Percentiles rank a stretch among this genome's conserved stretches.
phyloP scores from a whole-genome alignment of 805 yeast species.

The Jamesozyma jinghongensis region DNA sequence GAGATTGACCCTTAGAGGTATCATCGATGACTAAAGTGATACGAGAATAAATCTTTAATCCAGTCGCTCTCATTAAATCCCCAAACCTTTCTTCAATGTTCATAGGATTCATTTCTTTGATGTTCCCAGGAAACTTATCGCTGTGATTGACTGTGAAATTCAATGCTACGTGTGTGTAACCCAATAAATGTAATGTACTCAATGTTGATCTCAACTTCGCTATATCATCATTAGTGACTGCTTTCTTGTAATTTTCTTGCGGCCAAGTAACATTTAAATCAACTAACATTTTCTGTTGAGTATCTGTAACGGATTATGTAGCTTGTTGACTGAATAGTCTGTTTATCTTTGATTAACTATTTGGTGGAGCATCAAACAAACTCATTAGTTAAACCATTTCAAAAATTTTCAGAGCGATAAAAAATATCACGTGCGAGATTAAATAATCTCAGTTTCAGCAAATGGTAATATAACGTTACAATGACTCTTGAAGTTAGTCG shows the following conservation, averaged over 20 bases:
- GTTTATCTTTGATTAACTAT: too few species aligned
- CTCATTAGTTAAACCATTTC: background rate
- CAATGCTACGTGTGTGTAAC: slow-evolving; percentile 70
- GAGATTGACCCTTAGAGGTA: slow-evolving; percentile 59
- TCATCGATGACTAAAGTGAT: slow-evolving; percentile 71
- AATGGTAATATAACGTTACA: background rate
- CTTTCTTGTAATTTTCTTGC: slow-evolving; percentile 36
- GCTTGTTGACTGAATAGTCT: too few species aligned
- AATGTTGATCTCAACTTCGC: slow-evolving; percentile 40
- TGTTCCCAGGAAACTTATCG: slow-evolving; percentile 43
- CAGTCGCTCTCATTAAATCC: slow-evolving; percentile 26
- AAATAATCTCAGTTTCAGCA: too few species aligned
- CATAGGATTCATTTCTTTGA: slow-evolving; percentile 37
- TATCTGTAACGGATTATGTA: too few species aligned
- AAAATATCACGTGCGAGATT: background rate
- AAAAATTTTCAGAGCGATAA: background rate
- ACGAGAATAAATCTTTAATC: slow-evolving; percentile 52
- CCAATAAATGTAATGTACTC: slow-evolving; percentile 46
- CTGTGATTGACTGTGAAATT: slow-evolving; percentile 50
- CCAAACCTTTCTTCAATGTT: slow-evolving; percentile 23
- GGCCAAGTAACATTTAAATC: slow-evolving; percentile 77
- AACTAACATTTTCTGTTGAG: slow-evolving; percentile 34
- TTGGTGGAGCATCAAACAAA: too few species aligned
- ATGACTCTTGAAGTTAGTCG: background rate
- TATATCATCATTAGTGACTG: slow-evolving; percentile 37